phyloP scores from a whole-genome alignment of 2,329 filamentous ascomycete genomes.

The Biscogniauxia mediterranea region DNA sequence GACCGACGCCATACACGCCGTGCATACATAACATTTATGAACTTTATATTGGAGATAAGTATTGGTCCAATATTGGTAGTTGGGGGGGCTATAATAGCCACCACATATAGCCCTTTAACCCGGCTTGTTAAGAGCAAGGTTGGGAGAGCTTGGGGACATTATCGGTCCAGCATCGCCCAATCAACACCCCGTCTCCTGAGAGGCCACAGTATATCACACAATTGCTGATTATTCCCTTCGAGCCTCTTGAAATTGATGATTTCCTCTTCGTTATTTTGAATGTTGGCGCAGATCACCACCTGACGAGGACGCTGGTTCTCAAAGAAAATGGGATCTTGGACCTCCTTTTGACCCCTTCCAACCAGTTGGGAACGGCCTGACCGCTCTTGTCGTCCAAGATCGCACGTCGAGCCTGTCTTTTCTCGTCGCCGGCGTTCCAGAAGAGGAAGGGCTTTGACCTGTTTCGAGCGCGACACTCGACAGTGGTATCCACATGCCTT shows the following conservation, averaged over 20 bases:
- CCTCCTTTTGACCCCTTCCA: background rate
- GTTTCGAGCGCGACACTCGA: slow-evolving; percentile 18
- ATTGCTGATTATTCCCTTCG: background rate
- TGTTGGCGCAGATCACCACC: background rate
- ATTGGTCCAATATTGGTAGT: slow-evolving; percentile 12
- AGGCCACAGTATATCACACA: background rate
- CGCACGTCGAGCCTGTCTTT: slow-evolving; percentile 17
- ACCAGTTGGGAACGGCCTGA: slow-evolving; percentile 10
- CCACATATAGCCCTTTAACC: slow-evolving; percentile 38
- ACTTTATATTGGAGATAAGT: slow-evolving; percentile 14
- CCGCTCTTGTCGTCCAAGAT: slow-evolving; percentile 14
- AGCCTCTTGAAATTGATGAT: background rate
- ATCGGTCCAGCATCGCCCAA: slow-evolving; percentile 33
- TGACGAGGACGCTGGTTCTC: background rate
- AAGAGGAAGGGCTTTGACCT: slow-evolving; percentile 14
- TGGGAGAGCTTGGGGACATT: slow-evolving; percentile 32
- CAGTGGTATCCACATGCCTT: slow-evolving; percentile 19
- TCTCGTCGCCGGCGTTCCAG: slow-evolving; percentile 12
- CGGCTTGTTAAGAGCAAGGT: slow-evolving; percentile 32
- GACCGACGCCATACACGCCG: background rate
- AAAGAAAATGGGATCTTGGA: background rate
- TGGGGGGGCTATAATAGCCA: slow-evolving; percentile 35
- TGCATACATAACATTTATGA: background rate
- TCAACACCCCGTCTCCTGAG: slow-evolving; percentile 11
- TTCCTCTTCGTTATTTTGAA: background rate